A percentile compares a stretch with the other conserved stretches of the same genome.
Evolutionary conservation across 1,284 basidiomycete genomes (phyloP).

Genomic region (Ceratobasidium sp.): DNA sequence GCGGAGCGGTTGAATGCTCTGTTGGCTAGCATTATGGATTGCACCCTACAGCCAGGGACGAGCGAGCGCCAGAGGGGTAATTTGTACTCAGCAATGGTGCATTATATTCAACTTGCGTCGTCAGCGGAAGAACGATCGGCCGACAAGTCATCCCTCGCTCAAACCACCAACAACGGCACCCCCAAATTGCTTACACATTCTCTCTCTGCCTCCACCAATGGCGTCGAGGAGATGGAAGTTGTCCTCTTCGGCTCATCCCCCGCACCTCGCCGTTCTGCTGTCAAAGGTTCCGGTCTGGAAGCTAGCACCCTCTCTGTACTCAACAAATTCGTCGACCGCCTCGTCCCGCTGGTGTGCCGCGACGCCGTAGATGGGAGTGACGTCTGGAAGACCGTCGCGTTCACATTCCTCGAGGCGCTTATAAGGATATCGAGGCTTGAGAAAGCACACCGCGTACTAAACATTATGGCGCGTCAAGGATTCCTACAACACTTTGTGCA

Average conservation of each 20-base stretch:
- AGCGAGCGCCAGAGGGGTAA: constrained; percentile 96
- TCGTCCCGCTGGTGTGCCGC: constrained; percentile 83
- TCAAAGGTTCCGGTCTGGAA: constrained; percentile 64
- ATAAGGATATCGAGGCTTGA: constrained; percentile 75
- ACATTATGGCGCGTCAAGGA: constrained; percentile 79
- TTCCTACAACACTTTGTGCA: constrained; percentile 87
- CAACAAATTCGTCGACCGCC: constrained; percentile 76
- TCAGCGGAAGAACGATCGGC: constrained; percentile 43
- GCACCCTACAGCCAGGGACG: constrained; percentile 80
- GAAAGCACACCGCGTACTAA: constrained; percentile 70
- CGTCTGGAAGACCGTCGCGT: constrained; percentile 96
- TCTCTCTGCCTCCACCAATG: constrained; percentile 24
- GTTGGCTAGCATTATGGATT: constrained; percentile 83
- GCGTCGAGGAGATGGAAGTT: constrained; percentile 13
- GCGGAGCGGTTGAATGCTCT: constrained; percentile 83
- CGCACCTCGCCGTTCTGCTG: constrained; percentile 25
- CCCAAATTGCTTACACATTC: constrained; percentile 3
- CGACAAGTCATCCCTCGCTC: constrained; percentile 42
- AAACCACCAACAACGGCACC: constrained; percentile 19
- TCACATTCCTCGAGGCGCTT: constrained; percentile 86
- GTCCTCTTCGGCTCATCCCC: constrained; percentile 39
- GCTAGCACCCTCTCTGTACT: constrained; percentile 72
- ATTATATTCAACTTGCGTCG: constrained; percentile 82
- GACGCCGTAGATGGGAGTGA: constrained; percentile 96
- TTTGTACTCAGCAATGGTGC: constrained; percentile 91